Conservation (phyloP, 495 filamentous ascomycete genomes). For the Elasticomyces elasticus region DNA sequence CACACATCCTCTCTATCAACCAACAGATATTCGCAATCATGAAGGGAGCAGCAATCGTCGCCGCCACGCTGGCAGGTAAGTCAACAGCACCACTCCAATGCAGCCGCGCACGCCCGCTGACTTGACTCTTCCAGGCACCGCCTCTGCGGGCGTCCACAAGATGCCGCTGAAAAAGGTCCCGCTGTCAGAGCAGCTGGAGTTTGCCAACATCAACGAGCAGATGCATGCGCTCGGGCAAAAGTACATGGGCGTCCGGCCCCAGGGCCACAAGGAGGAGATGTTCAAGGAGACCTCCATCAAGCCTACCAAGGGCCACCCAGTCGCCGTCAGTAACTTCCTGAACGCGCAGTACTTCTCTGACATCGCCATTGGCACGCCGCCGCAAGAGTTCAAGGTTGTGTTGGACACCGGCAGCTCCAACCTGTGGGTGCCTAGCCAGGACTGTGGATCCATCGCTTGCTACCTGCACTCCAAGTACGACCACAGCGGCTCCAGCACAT, state of each 20-base stretch:
- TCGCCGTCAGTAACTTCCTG: conserved; percentile 93
- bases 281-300: conserved; percentile 67
- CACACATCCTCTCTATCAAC: background rate
- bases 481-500: conserved; percentile 78
- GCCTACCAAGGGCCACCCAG: conserved; percentile 58
- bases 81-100: background rate
- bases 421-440: conserved; percentile 87
- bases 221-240: conserved; percentile 74
- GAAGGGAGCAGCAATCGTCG: conserved; percentile 2
- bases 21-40: background rate
- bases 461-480: conserved; percentile 97
- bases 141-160: conserved; percentile 16
- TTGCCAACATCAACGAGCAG: conserved; percentile 71
- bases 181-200: conserved; percentile 74
- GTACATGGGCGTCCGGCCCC: conserved; percentile 80
- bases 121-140: background rate
- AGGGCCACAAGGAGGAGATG: conserved; percentile 58
- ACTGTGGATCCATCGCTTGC: conserved; percentile 94
- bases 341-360: conserved; percentile 99
- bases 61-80: conserved; percentile 10
- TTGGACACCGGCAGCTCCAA: conserved; percentile 99
- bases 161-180: conserved; percentile 77
- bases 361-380: conserved; percentile 82
- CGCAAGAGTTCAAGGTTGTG: conserved; percentile 95
- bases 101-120: background rate